Conservation (phyloP, 2,329 filamentous ascomycete species). For the Pseudocercospora crystallina region DNA sequence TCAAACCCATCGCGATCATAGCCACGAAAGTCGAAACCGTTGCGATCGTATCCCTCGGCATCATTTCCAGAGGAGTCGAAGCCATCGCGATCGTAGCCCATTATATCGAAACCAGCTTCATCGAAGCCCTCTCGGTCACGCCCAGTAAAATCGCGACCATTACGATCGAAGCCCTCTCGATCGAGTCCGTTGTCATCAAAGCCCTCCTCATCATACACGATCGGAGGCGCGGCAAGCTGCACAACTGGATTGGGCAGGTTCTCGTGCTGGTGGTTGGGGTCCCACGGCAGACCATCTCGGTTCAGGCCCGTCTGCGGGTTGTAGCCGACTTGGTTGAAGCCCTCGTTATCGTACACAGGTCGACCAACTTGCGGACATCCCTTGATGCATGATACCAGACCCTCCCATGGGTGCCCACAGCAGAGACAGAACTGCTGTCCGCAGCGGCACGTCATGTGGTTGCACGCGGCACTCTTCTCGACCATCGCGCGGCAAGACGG, state of each 20-base stretch:
- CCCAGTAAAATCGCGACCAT: background rate
- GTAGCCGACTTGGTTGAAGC: constrained; percentile 7
- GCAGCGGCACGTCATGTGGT: no score
- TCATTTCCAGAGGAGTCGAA: background rate
- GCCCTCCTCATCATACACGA: background rate
- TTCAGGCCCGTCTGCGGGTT: constrained; percentile 7
- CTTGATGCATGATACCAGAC: background rate
- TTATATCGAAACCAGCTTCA: background rate
- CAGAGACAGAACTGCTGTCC: constrained; percentile 4
- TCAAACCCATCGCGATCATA: no score
- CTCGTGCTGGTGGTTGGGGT: constrained; percentile 7
- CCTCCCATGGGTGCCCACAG: constrained; percentile 7
- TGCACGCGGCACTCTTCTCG: no score
- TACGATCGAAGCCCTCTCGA: constrained; percentile 2
- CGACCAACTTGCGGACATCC: constrained; percentile 7
- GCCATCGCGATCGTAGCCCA: background rate
- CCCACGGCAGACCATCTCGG: constrained; percentile 2
- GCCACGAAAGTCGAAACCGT: no score
- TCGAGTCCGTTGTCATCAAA: background rate
- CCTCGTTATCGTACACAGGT: constrained; percentile 9
- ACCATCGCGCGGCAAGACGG: no score
- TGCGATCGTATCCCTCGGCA: no score
- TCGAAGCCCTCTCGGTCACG: constrained; percentile 1
- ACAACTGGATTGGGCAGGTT: background rate
- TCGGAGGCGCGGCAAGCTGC: no score